Evolutionary conservation across 805 yeast species (phyloP).

Genomic region (Lachancea sp.): DNA sequence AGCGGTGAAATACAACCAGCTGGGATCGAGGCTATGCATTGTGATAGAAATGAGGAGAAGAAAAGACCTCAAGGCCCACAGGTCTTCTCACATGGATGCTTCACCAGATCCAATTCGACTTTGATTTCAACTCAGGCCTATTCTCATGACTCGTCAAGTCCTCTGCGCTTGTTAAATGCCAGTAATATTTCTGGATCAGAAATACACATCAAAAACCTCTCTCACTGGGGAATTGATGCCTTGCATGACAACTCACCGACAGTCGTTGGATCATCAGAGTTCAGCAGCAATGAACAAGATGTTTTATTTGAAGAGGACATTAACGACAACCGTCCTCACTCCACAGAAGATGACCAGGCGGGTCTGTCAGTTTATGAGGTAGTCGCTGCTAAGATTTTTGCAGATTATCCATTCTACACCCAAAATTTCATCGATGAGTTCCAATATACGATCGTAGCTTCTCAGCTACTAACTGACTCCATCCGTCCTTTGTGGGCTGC

Average conservation of each 20-base stretch:
- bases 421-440: slow-evolving; percentile 43
- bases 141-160: neutral
- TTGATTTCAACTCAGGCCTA: neutral
- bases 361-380: neutral
- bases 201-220: slow-evolving; percentile 3
- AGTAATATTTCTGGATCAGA: neutral
- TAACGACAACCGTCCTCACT: neutral
- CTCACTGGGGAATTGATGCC: slow-evolving; percentile 12
- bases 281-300: slow-evolving; percentile 5
- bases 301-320: slow-evolving; percentile 4
- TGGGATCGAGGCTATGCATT: slow-evolving; percentile 2
- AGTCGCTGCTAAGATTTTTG: slow-evolving; percentile 11
- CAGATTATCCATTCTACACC: slow-evolving; percentile 10
- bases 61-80: slow-evolving; percentile 14
- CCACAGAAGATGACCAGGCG: neutral
- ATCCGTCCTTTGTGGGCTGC: slow-evolving; percentile 25
- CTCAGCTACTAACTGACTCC: slow-evolving; percentile 41
- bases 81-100: slow-evolving; percentile 8
- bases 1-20: neutral
- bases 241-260: slow-evolving; percentile 28
- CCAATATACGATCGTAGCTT: slow-evolving; percentile 43
- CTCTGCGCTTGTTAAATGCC: neutral
- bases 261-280: slow-evolving; percentile 17
- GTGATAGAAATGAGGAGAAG: slow-evolving; percentile 2
- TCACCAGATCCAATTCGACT: slow-evolving; percentile 5